phyloP scores from a whole-genome alignment of 1,284 basidiomycete genomes.

The Sporisorium scitamineum region DNA sequence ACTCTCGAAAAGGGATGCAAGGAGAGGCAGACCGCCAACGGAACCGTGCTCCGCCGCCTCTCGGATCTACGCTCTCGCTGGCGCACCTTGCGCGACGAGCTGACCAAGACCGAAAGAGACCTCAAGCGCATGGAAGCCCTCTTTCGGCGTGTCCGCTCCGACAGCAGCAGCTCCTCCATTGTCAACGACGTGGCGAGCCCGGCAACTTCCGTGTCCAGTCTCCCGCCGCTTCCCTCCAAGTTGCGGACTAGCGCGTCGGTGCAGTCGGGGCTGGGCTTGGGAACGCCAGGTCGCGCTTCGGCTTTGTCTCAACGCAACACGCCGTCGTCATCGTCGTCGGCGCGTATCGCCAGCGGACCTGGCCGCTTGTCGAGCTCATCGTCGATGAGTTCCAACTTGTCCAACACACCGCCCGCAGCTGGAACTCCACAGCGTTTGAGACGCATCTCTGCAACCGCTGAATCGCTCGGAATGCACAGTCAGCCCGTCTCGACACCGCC shows the following conservation, averaged over 20 bases:
- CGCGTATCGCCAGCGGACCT: conserved; percentile 40
- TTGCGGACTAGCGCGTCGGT: conserved; percentile 31
- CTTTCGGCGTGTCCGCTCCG: conserved; percentile 68
- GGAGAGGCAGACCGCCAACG: conserved; percentile 91
- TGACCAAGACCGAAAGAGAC: conserved; percentile 81
- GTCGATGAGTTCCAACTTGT: conserved; percentile 31
- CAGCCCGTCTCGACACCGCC: conserved; percentile 36
- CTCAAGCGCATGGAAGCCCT: conserved; percentile 80
- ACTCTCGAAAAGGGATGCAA: conserved; percentile 92
- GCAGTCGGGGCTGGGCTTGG: conserved; percentile 41
- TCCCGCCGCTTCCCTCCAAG: conserved; percentile 27
- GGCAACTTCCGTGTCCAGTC: conserved; percentile 31
- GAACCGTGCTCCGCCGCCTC: conserved; percentile 86
- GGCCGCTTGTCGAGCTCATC: conserved; percentile 42
- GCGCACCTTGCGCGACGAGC: conserved; percentile 81
- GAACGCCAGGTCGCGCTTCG: conserved; percentile 38
- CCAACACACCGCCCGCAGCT: conserved; percentile 46
- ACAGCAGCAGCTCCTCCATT: conserved; percentile 37
- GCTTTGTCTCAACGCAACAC: conserved; percentile 17
- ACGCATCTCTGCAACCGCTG: conserved; percentile 47
- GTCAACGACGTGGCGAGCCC: conserved; percentile 36
- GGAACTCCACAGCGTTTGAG: conserved; percentile 23
- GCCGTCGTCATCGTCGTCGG: conserved; percentile 25
- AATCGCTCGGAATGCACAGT: conserved; percentile 29
- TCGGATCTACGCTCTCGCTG: conserved; percentile 86